Conservation (phyloP, 176 grass and related monocot species). For the Triticum monococcum region DNA sequence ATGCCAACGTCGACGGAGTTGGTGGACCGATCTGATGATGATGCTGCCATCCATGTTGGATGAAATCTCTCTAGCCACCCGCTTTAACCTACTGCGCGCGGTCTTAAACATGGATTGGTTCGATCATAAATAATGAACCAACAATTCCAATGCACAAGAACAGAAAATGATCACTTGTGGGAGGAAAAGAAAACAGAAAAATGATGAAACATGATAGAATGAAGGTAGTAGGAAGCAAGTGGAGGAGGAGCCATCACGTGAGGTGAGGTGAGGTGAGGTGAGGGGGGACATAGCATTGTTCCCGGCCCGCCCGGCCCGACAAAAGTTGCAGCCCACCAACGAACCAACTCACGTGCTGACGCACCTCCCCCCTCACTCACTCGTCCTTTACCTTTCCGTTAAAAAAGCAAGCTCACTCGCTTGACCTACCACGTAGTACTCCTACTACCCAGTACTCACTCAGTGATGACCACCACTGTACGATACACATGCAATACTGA, state of each 20-base stretch:
- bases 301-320: conserved; percentile 27
- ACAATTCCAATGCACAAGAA: too few relatives aligned
- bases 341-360: conserved; percentile 54
- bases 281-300: conserved; percentile 24
- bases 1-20: too few relatives aligned
- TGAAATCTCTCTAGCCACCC: too few relatives aligned
- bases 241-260: neutral
- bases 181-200: too few relatives aligned
- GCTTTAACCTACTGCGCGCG: too few relatives aligned
- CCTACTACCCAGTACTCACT: neutral
- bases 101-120: too few relatives aligned
- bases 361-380: neutral
- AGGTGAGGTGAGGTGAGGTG: neutral
- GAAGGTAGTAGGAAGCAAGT: too few relatives aligned
- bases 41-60: too few relatives aligned
- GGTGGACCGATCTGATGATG: too few relatives aligned
- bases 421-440: neutral
- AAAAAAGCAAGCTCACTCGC: neutral
- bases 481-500: neutral
- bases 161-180: too few relatives aligned
- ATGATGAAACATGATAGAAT: too few relatives aligned
- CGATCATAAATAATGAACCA: too few relatives aligned
- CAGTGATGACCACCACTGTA: neutral
- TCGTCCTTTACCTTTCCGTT: neutral
- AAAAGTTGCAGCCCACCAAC: conserved; percentile 43